phyloP scores from a whole-genome alignment of 1,139 yeast genomes.

The Saccharomycopsis phalli region DNA sequence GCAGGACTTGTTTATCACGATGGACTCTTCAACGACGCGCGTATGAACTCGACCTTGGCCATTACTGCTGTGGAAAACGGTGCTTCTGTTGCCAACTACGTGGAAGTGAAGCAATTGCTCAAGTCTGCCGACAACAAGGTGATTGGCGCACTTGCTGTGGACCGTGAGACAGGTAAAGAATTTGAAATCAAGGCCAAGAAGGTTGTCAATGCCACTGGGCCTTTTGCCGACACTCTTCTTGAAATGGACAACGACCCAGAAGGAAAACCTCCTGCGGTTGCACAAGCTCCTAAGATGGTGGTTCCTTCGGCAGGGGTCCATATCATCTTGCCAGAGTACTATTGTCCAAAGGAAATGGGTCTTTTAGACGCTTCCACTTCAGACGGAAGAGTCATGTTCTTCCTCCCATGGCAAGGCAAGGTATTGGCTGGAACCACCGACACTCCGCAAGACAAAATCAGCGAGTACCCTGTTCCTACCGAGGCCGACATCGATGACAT shows the following conservation, averaged over 20 bases:
- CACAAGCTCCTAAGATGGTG: slow-evolving; percentile 61
- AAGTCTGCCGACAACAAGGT: slow-evolving; percentile 55
- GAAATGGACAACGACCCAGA: slow-evolving; percentile 74
- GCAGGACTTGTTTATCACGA: slow-evolving; percentile 93
- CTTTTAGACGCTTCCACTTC: slow-evolving; percentile 85
- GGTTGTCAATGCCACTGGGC: slow-evolving; percentile 91
- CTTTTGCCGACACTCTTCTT: slow-evolving; percentile 75
- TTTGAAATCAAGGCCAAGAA: slow-evolving; percentile 58
- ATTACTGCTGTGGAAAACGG: slow-evolving; percentile 80
- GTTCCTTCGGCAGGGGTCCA: slow-evolving; percentile 96
- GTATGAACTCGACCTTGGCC: slow-evolving; percentile 84
- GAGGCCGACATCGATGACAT: slow-evolving; percentile 90
- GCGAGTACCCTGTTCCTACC: slow-evolving; percentile 75
- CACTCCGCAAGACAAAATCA: slow-evolving; percentile 65
- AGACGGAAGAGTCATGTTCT: slow-evolving; percentile 95
- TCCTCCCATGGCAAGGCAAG: slow-evolving; percentile 97
- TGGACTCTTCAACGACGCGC: slow-evolving; percentile 87
- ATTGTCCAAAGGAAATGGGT: slow-evolving; percentile 84
- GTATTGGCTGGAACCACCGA: slow-evolving; percentile 96
- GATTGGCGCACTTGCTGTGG: slow-evolving; percentile 68
- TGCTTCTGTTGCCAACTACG: slow-evolving; percentile 83
- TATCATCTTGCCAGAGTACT: slow-evolving; percentile 84
- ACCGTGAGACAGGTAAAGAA: slow-evolving; percentile 62
- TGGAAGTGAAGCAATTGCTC: slow-evolving; percentile 66
- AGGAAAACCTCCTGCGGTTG: slow-evolving; percentile 50